Base-by-base conservation (phyloP, 768 basidiomycete genomes). In the Amanita pallidorosea region DNA sequence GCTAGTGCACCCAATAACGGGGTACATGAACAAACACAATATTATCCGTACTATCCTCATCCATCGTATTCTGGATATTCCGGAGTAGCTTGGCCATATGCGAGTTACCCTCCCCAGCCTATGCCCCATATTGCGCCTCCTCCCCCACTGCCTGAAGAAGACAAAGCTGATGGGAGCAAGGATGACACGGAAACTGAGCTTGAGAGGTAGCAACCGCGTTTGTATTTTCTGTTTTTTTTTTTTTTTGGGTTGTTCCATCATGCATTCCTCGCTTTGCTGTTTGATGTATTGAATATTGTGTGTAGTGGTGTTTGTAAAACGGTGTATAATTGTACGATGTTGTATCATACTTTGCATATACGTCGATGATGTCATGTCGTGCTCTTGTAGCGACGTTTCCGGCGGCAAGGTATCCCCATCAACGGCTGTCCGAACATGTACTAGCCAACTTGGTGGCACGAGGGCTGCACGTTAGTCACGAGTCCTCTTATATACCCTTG, bases 11-110 rank as follows among this genome's bases (percentile, higher is more conserved):
- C 44, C 6, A 20, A 18, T 15, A 22, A n/a, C 23, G 27, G 27
- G n/a, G 25, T 31, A 37, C 41, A 38, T n/a, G 52, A 45, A 20
- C 9, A 25, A 8, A 34, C 46, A 40, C 52, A 46, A 25, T 53
- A 53, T 31, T 53, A 53, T 35, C 25, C 52, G 3, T 53, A 47
- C n/a, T 53, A 53, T 42, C 51, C 37, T 17, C 52, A 53, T 35
- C 52, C 45, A 13, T 23, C 44, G 9, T 52, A 52, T 38, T 25
- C 44, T 13, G 52, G 52, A 22, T 53, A 53, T 37, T 31, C 43
- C 4, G 41, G 43, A 12, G 51, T 45, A 13, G 29, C 49, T 17
- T 52, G 51, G 51, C 23, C 42, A 36, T 52, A 45, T 37, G 8
- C 44, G 9, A 13, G 34, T 2, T 45, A 45, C 18, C 33, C 43